Evolutionary conservation across 257 asterid species (phyloP).

Genomic region (Ophiorrhiza pumila): DNA sequence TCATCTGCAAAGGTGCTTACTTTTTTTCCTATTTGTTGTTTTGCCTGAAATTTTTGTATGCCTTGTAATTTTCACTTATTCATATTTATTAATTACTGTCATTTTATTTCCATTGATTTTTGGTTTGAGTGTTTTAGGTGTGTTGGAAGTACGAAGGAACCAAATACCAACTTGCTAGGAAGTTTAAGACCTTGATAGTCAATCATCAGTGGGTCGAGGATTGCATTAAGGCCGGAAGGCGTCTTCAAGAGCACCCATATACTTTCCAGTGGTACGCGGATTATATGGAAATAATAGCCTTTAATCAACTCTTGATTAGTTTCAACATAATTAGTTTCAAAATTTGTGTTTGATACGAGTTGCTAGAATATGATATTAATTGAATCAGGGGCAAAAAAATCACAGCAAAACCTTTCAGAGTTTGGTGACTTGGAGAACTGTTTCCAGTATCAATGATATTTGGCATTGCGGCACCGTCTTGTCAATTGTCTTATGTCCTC

Average conservation of each 20-base stretch:
- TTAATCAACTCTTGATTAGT: background rate
- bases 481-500: background rate
- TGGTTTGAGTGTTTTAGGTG: slow-evolving; percentile 23
- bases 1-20: background rate
- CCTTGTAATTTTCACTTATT: too few relatives aligned
- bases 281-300: background rate
- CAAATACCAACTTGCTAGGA: slow-evolving; percentile 53
- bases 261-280: slow-evolving; percentile 49
- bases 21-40: background rate
- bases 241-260: slow-evolving; percentile 58
- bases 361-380: background rate
- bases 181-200: slow-evolving; percentile 42
- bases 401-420: background rate
- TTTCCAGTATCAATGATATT: background rate
- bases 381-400: background rate
- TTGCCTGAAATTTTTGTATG: background rate
- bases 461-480: background rate
- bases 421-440: background rate
- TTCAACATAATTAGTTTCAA: background rate
- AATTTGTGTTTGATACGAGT: background rate
- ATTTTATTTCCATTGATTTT: background rate
- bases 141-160: slow-evolving; percentile 45
- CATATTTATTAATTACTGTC: too few relatives aligned
- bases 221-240: slow-evolving; percentile 58
- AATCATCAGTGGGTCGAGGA: slow-evolving; percentile 94